These are phyloP conservation scores for Penstemon barbatus DNA, from an alignment of 257 asterid species.

Conservation along the genomic window DNA sequence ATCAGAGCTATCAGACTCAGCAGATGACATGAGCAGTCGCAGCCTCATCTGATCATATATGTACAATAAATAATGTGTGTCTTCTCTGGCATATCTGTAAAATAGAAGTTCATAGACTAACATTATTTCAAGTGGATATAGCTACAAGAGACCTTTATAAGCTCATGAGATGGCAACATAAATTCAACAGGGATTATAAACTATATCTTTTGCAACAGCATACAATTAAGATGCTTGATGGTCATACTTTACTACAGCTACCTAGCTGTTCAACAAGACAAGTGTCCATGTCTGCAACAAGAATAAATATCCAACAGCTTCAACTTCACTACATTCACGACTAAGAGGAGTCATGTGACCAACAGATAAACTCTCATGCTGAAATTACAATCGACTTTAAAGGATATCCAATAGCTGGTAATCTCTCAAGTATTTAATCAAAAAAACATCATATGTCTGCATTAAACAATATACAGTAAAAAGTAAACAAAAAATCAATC, in stretches of 20 bases:
- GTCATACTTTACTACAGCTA: not conserved
- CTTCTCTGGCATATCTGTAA: constrained; percentile 94
- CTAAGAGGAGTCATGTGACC: not conserved
- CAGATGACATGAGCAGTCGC: constrained; percentile 45
- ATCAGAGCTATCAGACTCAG: constrained; percentile 62
- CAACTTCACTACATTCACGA: not conserved
- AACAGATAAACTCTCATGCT: not conserved
- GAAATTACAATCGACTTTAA: no score
- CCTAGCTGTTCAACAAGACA: not conserved
- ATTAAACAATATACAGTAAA: not conserved
- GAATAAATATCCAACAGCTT: not conserved
- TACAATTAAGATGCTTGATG: not conserved
- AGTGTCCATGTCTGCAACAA: constrained; percentile 3
- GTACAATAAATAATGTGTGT: constrained; percentile 88
- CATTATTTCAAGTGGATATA: constrained; percentile 11
- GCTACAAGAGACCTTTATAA: constrained; percentile 1
- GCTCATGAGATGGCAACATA: constrained; percentile 3
- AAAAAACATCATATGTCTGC: not conserved
- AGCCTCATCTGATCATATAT: constrained; percentile 82
- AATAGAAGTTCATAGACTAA: constrained; percentile 24
- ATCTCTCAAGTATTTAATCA: not conserved
- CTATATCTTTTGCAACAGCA: not conserved
- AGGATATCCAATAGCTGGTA: constrained; percentile 1
- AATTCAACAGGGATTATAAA: constrained; percentile 1
- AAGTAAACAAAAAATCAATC: constrained; percentile 2